Percentiles rank a stretch among this genome's conserved stretches.
Conservation (phyloP, 192 early-diverging fungal species). For the Coemansia sp. region DNA sequence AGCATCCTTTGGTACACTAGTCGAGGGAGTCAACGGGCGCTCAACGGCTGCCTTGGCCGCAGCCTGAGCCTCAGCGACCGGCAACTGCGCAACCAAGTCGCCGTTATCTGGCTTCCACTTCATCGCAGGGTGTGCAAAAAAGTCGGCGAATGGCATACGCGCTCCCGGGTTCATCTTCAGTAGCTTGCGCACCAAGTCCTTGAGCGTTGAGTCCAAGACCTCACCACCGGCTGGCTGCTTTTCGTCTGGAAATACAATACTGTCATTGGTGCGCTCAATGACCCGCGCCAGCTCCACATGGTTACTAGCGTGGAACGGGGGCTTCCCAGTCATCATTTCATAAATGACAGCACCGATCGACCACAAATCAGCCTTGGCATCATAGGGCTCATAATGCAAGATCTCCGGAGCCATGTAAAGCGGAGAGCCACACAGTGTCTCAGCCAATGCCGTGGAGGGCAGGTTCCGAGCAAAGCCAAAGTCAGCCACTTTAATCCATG, state of each 20-base stretch:
- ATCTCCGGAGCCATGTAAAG: slow-evolving; percentile 95
- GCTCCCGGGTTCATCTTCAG: slow-evolving; percentile 86
- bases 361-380: slow-evolving; percentile 96
- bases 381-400: slow-evolving; percentile 88
- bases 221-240: not conserved
- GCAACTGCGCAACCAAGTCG: slow-evolving; percentile 4
- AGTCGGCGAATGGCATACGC: slow-evolving; percentile 91
- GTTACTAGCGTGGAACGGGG: slow-evolving; percentile 92
- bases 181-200: slow-evolving; percentile 73
- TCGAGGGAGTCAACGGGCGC: slow-evolving; percentile 1
- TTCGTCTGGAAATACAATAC: slow-evolving; percentile 87
- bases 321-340: slow-evolving; percentile 89
- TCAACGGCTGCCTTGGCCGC: not conserved
- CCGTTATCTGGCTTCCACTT: slow-evolving; percentile 10
- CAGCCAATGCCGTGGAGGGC: slow-evolving; percentile 81
- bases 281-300: slow-evolving; percentile 90
- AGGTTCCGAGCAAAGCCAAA: slow-evolving; percentile 97
- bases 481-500: slow-evolving; percentile 91
- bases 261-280: slow-evolving; percentile 85
- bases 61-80: not conserved
- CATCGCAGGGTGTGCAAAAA: slow-evolving; percentile 84
- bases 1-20: slow-evolving; percentile 11
- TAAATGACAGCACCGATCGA: slow-evolving; percentile 93
- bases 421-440: slow-evolving; percentile 96
- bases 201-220: slow-evolving; percentile 37